Conservation (phyloP, 495 filamentous ascomycete species). For the Aspergillus ellipticus region DNA sequence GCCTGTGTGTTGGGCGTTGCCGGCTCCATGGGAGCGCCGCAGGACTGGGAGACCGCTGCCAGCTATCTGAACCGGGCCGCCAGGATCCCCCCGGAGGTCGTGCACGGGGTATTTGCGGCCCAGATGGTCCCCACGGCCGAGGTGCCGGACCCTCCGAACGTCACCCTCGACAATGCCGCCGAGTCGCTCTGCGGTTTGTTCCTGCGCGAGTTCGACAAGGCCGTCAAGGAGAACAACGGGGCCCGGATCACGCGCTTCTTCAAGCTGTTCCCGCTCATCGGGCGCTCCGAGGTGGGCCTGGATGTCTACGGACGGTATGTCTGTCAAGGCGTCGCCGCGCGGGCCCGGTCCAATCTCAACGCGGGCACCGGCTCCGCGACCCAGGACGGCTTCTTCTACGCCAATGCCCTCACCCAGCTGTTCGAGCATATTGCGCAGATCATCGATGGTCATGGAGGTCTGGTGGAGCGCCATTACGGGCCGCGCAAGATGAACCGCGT, state of each 20-base stretch:
- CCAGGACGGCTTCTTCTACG: constrained; percentile 82
- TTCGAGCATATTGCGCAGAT: constrained; percentile 98
- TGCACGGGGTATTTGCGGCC: constrained; percentile 83
- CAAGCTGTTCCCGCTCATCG: constrained; percentile 95
- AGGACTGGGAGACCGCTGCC: constrained; percentile 97
- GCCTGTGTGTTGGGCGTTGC: constrained; percentile 93
- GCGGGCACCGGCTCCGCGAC: constrained; percentile 54
- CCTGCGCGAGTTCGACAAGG: constrained; percentile 91
- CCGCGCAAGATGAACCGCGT: constrained; percentile 90
- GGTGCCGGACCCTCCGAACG: constrained; percentile 83
- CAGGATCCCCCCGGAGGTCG: constrained; percentile 72
- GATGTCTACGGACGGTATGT: constrained; percentile 96
- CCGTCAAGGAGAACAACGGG: constrained; percentile 77
- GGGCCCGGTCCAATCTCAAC: constrained; percentile 77
- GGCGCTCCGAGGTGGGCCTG: constrained; percentile 79
- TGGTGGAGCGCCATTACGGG: constrained; percentile 94
- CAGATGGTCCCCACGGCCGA: constrained; percentile 93
- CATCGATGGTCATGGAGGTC: constrained; percentile 79
- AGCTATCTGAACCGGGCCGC: constrained; percentile 79
- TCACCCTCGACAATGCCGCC: constrained; percentile 81
- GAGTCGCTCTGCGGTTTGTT: constrained; percentile 87
- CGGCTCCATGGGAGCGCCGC: constrained; percentile 93
- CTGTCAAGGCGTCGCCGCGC: constrained; percentile 82
- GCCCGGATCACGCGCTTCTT: constrained; percentile 92
- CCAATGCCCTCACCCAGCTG: constrained; percentile 80